Evolutionary conservation across 345 rosid species (phyloP), one percentile per base, ranked within the genome.

Genomic region (Excoecaria cochinchinensis): DNA sequence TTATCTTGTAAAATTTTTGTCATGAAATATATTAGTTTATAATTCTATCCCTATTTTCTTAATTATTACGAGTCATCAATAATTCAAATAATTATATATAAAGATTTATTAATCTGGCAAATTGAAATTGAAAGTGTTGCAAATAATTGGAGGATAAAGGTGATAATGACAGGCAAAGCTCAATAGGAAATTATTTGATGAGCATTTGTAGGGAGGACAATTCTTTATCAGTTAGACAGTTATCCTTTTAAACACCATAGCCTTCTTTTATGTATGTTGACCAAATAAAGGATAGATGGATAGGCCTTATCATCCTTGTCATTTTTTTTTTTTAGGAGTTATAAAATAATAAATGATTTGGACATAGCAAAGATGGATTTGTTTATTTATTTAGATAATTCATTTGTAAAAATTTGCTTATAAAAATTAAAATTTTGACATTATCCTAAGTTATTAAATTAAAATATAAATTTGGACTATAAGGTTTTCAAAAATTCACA

Each of bases 231-330:
- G 61, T n/a, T n/a, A n/a, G n/a, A n/a, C n/a, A n/a, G n/a, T 52
- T 64, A 15, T 52, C 70, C 77, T n/a, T 64, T 39, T 52, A 15
- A 47, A 47, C 50, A 47, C 73, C 73, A 25, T 58, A 56, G 59
- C 25, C 39, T 47, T 47, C 39, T 38, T 17, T 16, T 42, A 1
- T 55, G 5, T 14, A 36, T 64, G 1, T 10, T 3, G 69, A 65
- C 16, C 71, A 53, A 15, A 38, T 57, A 55, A 44, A 12, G 39
- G 52, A 73, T 10, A 72, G 22, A n/a, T 57, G 42, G 52, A 67
- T 50, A 67, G 56, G 56, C 47, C 69, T 67, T 67, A 38, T 50
- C 56, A 39, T 64, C 69, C n/a, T 50, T 56, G 46, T 36, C 6
- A 47, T 31, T 38, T 13, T 36, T 62, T 1, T 36, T 36, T 36